Evolutionary conservation across 768 basidiomycete species (phyloP).

Genomic region (Sporobolomyces pararoseus): DNA sequence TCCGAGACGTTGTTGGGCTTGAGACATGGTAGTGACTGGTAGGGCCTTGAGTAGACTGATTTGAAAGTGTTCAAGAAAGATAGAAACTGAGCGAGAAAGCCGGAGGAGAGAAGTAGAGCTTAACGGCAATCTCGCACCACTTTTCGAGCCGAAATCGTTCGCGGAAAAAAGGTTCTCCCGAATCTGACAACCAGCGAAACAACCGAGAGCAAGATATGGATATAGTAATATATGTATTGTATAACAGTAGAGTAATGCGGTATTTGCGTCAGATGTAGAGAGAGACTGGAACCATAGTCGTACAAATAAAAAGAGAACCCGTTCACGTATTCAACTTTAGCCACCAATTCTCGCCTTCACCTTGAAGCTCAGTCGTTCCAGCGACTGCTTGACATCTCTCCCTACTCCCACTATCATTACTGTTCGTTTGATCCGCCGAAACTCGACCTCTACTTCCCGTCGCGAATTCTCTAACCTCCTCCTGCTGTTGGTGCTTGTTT

Average conservation of each 20-base stretch:
- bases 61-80: not conserved
- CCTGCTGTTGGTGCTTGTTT: too few relatives aligned
- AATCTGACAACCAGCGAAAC: too few relatives aligned
- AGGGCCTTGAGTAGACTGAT: too few relatives aligned
- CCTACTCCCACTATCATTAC: not conserved
- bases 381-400: not conserved
- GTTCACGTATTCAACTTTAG: slow-evolving; percentile 5
- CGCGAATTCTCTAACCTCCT: not conserved
- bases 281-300: too few relatives aligned
- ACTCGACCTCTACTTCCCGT: not conserved
- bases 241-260: too few relatives aligned
- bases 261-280: too few relatives aligned
- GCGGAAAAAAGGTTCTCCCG: too few relatives aligned
- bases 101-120: not conserved
- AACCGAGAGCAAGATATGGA: too few relatives aligned
- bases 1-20: slow-evolving; percentile 26
- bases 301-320: too few relatives aligned
- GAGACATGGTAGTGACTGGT: slow-evolving; percentile 16
- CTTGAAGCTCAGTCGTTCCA: not conserved
- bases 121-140: too few relatives aligned
- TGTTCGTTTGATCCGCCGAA: not conserved
- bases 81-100: not conserved
- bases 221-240: too few relatives aligned
- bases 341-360: slow-evolving; percentile 2
- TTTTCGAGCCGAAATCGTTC: too few relatives aligned